Conservation (phyloP, 306 rosid genomes). For the Oxytropis ochrocephala region DNA sequence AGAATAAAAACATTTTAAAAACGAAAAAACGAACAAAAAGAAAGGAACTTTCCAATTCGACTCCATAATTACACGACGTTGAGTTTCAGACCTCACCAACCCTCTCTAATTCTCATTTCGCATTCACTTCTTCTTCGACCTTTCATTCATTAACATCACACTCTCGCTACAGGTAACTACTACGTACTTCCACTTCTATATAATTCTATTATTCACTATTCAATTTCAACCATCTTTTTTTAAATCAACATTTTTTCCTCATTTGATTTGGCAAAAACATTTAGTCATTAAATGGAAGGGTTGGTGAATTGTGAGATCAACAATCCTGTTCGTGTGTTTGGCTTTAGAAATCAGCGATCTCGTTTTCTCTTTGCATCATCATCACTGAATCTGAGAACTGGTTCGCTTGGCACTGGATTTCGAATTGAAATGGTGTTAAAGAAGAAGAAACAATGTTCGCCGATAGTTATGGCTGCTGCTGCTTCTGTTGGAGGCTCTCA, state of each 20-base stretch:
- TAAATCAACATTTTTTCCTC: neutral
- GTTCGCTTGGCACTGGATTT: neutral
- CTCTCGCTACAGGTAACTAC: too few relatives aligned
- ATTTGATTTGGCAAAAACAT: neutral
- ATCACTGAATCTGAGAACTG: conserved; percentile 19
- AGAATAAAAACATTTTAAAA: too few relatives aligned
- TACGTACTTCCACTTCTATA: too few relatives aligned
- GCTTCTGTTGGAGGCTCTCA: conserved; percentile 31
- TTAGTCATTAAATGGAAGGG: conserved; percentile 33
- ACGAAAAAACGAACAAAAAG: too few relatives aligned
- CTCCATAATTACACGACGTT: too few relatives aligned
- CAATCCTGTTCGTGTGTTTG: conserved; percentile 19
- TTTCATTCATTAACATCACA: too few relatives aligned
- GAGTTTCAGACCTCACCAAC: too few relatives aligned
- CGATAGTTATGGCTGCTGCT: conserved; percentile 29
- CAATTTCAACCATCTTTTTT: too few relatives aligned
- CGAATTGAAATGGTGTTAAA: conserved; percentile 10
- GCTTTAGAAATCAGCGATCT: conserved; percentile 11
- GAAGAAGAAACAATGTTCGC: conserved; percentile 13
- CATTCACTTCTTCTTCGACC: too few relatives aligned
- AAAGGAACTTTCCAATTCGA: too few relatives aligned
- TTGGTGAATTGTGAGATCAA: conserved; percentile 34
- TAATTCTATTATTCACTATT: too few relatives aligned
- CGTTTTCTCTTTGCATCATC: conserved; percentile 14
- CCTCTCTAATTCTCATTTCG: too few relatives aligned